Evolutionary conservation across 148 eudicot species (phyloP), one percentile per base, ranked within the genome.

Genomic region (Selenicereus undatus): DNA sequence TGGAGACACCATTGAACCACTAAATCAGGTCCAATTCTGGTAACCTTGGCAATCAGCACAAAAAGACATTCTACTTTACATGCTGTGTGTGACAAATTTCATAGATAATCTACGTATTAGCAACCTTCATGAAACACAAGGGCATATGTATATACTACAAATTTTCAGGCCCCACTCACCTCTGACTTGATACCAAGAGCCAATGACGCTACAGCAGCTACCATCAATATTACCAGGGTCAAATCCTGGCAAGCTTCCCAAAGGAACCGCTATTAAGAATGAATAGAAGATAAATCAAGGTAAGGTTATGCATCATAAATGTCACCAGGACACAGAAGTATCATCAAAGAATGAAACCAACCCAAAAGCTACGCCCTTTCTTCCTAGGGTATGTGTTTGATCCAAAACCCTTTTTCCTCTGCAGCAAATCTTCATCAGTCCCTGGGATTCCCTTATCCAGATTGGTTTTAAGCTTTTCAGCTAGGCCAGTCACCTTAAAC

Each of bases 161-260:
- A 26, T 29, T 10, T 39, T 36, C 60, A 48, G 70, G 48, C 26
- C 30, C 27, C 43, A 29, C 93, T 87, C 86, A 93, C 98, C 98
- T 95, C 97, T 21, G 97, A 83, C 86, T 93, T 93, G 76, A 95
- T 95, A 42, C 99, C 97, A n/a, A 95, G 88, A 64, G 89, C 97
- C 82, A 95, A 83, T 52, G 97, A 93, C 80, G 97, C 97, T 58
- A 92, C 97, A 74, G 98, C 97, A 80, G 99, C 99, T n/a, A 95
- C 87, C 88, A 91, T 91, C 93, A 93, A 89, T 81, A 95, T 95
- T 42, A 95, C 85, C 74, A 95, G 80, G 18, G 97, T 93, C 56
- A 97, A 91, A 86, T 95, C 97, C 80, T 86, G 90, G 84, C 99
- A 93, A 83, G 99, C 97, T 84, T 93, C 97, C 96, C 96, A 89